Evolutionary conservation across 2,329 filamentous ascomycete species (phyloP), one percentile per base, ranked within the genome.

Genomic region (Fusarium zealandicum): DNA sequence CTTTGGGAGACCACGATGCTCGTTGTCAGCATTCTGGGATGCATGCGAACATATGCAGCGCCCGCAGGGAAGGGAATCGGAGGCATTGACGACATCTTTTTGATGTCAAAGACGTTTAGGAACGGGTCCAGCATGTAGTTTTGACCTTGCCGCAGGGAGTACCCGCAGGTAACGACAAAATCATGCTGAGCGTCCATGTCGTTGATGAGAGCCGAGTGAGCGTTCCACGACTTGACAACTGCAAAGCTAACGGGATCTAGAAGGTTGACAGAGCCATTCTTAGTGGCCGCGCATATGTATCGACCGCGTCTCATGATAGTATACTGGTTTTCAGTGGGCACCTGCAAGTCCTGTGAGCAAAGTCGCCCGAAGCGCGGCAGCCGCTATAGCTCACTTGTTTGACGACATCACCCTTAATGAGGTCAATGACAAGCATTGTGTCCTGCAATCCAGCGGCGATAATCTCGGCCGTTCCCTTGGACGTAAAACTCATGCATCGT

Each of bases 161-260:
- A 96, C 30, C 95, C 95, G 72, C 95, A 99, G 5, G 95, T 98
- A 17, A 98, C 90, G 47, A 99, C 86, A 63, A 95, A 95, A 72
- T 98, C 93, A 69, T 95, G 91, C 70, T 95, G 90, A 8, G 93
- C 92, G 76, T 99, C 95, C 90, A 99, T 97, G 72, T 98, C 93
- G 72, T 92, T 96, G 71, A 99, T 90, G 44, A 87, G 85, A 8
- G 91, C 90, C 2, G 89, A 88, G 70, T 99, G 95, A 1, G 93
- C 92, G 70, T 91, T 91, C 90, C 95, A 99, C 10, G 85, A 86
- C 71, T 93, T 96, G 64, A 95, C 80, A 5, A 96, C 82, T 35
- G 85, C 83, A 68, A 96, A 90, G 50, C 82, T 90, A 48, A 85
- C 79, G 1, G 93, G 85, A 69, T 96, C 93, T 17, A 99, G 80